Evolutionary conservation across 1,139 yeast genomes (phyloP).

Genomic region (Scheffersomyces titani): DNA sequence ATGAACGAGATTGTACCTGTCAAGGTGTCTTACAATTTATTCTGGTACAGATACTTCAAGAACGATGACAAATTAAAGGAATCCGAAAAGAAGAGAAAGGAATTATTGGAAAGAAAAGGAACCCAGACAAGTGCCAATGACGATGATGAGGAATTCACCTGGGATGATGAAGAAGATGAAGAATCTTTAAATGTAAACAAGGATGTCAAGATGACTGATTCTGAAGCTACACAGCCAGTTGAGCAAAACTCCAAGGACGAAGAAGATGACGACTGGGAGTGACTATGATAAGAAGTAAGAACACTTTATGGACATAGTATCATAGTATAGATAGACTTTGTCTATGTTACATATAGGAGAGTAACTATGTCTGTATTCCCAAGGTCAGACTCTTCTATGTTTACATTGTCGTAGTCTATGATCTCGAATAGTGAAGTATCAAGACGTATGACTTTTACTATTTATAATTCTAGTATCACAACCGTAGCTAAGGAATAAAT

Average conservation of each 20-base stretch:
- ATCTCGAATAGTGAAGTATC: background rate
- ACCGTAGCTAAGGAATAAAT: background rate
- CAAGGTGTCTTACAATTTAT: slow-evolving; percentile 55
- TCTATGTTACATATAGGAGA: background rate
- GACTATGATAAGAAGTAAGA: background rate
- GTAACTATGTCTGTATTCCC: background rate
- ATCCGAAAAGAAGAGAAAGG: slow-evolving; percentile 68
- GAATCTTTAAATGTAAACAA: slow-evolving; percentile 9
- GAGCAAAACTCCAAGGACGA: background rate
- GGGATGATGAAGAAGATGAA: slow-evolving; percentile 64
- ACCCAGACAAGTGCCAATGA: slow-evolving; percentile 17
- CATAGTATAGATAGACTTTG: background rate
- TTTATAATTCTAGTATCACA: background rate
- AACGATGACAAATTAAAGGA: slow-evolving; percentile 56
- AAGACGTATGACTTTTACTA: background rate
- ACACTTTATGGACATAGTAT: background rate
- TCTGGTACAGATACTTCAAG: slow-evolving; percentile 77
- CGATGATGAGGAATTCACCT: slow-evolving; percentile 47
- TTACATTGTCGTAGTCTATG: background rate
- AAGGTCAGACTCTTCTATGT: too few species aligned
- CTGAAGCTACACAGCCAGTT: background rate
- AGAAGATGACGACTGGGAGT: slow-evolving; percentile 9
- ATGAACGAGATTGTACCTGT: slow-evolving; percentile 72
- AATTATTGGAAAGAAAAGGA: slow-evolving; percentile 44
- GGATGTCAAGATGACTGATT: slow-evolving; percentile 3